A percentile compares a stretch with the other conserved stretches of the same genome.
phyloP scores from a whole-genome alignment of 2,329 filamentous ascomycete genomes.

The Teratosphaeria nubilosa region DNA sequence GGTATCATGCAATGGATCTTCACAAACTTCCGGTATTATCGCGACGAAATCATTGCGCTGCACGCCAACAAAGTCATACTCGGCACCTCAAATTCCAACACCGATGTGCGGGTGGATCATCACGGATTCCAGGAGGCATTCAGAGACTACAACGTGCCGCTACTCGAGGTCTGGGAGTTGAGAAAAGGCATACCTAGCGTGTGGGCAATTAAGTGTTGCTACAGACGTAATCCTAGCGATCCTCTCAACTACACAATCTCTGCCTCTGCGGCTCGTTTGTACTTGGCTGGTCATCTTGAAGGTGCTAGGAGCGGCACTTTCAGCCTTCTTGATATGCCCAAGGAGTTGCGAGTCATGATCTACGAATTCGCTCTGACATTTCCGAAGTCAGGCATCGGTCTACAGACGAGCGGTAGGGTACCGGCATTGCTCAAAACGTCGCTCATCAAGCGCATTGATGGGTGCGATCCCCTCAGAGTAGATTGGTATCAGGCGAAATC shows the following conservation, averaged over 20 bases:
- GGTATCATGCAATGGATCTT: background rate
- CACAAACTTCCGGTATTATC: background rate
- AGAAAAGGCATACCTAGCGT: background rate
- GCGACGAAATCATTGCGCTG: background rate
- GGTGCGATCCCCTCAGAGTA: background rate
- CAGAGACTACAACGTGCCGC: background rate
- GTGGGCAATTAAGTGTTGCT: background rate
- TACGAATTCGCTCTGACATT: slow-evolving; percentile 3
- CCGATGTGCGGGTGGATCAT: no score
- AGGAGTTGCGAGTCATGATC: slow-evolving; percentile 2
- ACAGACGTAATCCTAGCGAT: background rate
- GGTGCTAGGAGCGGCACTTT: background rate
- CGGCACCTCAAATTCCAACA: no score
- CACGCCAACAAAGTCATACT: no score
- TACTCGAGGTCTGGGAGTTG: background rate
- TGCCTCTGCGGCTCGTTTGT: background rate
- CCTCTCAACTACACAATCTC: background rate
- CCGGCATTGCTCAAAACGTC: background rate
- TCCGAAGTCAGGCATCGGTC: background rate
- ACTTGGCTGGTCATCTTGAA: background rate
- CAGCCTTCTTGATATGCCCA: background rate
- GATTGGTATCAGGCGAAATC: background rate
- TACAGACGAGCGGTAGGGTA: background rate
- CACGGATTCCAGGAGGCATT: background rate
- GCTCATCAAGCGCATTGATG: background rate